Evolutionary conservation across 2,329 filamentous ascomycete species (phyloP), one percentile per base, ranked within the genome.

Genomic region (Rachicladosporium sp.): DNA sequence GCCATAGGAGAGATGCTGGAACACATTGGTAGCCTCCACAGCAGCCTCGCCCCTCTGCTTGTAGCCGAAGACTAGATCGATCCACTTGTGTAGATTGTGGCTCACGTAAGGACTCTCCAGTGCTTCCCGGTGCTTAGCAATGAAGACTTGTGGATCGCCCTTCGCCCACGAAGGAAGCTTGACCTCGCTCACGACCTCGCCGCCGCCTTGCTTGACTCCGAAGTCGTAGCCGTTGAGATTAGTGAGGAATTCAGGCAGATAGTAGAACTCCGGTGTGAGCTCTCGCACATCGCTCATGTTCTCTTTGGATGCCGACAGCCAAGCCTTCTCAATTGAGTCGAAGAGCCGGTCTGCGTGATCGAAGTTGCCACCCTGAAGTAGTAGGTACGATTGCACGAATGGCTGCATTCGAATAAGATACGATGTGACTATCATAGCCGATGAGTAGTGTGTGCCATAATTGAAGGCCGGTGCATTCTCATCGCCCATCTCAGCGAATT

Each of bases 371-470:
- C 91, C 91, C 60, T 98, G 91, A 2, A 98, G 73, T 6, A 96
- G 68, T 12, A 96, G 76, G 55, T 93, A 96, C 0, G 91, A 94
- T 51, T 96, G 86, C 15, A 95, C 89, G 57, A 96, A 98, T 0
- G 91, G 91, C 37, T 94, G 89, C 10, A 98, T 70, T 11, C 91
- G 81, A 52, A 98, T 95, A 31, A 98, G 72, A 54, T 95, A 98
- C 0, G 88, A 95, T 10, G 87, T 87, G 5, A 98, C 91, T 43
- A 94, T 95, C 91, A 96, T 98, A 5, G 91, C 91, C 2, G 91
- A 96, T 1, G 91, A 96, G 60, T 98, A 98, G 58, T 98, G 93
- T 0, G 93, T 98, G 11, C 91, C 91, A 50, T 96, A 98, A 58
- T 98, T 91, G 58, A 95, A 98, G 0, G 91, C 83, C 1, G 83